These are phyloP conservation scores for Saturnispora dispora DNA, from an alignment of 805 yeast species.

Conservation along the genomic window DNA sequence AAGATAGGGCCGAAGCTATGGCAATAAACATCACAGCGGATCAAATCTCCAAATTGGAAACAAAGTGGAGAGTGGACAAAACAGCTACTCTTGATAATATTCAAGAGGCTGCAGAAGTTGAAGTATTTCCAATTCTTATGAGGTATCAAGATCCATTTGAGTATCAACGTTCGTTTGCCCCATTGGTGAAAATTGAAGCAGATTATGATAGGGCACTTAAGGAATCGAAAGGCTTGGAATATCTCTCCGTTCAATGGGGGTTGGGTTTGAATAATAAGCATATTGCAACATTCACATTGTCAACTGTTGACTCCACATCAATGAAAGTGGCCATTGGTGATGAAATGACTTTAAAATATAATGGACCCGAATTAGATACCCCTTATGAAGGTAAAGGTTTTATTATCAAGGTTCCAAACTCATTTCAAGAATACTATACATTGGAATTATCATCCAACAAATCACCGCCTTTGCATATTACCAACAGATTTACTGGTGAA, in stretches of 20 bases:
- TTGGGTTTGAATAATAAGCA: conserved; percentile 54
- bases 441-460: conserved; percentile 49
- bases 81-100: conserved; percentile 65
- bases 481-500: conserved; percentile 69
- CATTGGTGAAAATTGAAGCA: conserved; percentile 72
- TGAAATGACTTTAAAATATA: conserved; percentile 60
- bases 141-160: conserved; percentile 76
- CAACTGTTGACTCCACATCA: conserved; percentile 57
- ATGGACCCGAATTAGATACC: conserved; percentile 40
- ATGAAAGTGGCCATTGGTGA: conserved; percentile 78
- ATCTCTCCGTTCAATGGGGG: conserved; percentile 67
- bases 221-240: conserved; percentile 70
- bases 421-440: conserved; percentile 58
- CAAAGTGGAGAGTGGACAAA: conserved; percentile 69
- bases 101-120: conserved; percentile 44
- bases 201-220: conserved; percentile 66
- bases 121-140: conserved; percentile 62
- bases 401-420: conserved; percentile 62
- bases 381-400: conserved; percentile 71
- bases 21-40: conserved; percentile 49
- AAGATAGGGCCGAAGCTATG: conserved; percentile 37
- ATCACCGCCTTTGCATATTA: conserved; percentile 42
- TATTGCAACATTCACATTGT: conserved; percentile 58
- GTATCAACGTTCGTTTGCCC: conserved; percentile 79
- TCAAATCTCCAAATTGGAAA: conserved; percentile 66